Evolutionary conservation across 345 rosid genomes (phyloP).

Genomic region (Pistacia atlantica): DNA sequence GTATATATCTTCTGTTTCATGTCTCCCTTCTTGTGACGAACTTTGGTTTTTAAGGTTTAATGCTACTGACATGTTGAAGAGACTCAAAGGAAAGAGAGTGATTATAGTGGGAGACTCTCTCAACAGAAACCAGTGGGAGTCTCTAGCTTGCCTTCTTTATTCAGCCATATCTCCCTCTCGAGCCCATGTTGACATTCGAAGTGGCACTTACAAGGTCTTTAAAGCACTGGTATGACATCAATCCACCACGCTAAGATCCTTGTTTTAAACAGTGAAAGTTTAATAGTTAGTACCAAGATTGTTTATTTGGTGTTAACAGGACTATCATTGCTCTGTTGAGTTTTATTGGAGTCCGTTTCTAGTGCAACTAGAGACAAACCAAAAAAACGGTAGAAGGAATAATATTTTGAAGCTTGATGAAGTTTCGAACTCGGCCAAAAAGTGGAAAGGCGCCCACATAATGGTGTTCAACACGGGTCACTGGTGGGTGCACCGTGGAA

Average conservation of each 20-base stretch:
- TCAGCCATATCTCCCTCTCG: constrained; percentile 38
- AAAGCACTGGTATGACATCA: constrained; percentile 33
- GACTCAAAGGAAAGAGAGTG: constrained; percentile 52
- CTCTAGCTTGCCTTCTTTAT: constrained; percentile 58
- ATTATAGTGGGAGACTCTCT: constrained; percentile 59
- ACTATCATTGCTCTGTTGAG: constrained; percentile 49
- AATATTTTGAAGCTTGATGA: constrained; percentile 40
- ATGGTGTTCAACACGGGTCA: constrained; percentile 62
- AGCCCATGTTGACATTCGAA: constrained; percentile 20
- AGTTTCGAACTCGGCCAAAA: constrained; percentile 27
- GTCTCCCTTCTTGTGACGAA: background rate
- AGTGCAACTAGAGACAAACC: constrained; percentile 33
- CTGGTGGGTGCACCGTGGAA: constrained; percentile 47
- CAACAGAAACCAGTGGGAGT: constrained; percentile 61
- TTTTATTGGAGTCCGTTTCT: constrained; percentile 54
- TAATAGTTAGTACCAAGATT: background rate
- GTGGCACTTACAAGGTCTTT: constrained; percentile 32
- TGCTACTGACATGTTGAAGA: constrained; percentile 47
- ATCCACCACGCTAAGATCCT: background rate
- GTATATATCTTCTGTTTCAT: background rate
- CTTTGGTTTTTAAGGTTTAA: constrained; percentile 37
- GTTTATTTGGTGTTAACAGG: constrained; percentile 25
- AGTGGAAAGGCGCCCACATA: constrained; percentile 47
- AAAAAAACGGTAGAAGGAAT: constrained; percentile 24
- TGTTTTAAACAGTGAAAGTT: background rate